Base-by-base conservation (phyloP, 2,329 filamentous ascomycete species). In the Colletotrichum cereale region DNA sequence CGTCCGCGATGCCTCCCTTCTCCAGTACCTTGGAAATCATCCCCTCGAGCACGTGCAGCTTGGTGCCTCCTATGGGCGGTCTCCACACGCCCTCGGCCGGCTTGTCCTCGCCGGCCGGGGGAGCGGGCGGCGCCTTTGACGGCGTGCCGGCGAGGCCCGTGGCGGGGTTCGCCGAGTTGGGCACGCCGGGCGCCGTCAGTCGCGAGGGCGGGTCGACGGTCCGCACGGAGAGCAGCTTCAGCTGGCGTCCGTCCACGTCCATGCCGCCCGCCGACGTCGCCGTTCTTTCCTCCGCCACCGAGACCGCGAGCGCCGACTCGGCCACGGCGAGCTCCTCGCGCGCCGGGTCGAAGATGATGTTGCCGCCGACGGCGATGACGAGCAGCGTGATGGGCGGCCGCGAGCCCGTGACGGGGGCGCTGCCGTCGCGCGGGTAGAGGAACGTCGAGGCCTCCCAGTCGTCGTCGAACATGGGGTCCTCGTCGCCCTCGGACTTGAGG, bases 401-500 rank as follows among this genome's bases (percentile, higher is more conserved):
- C 14, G 84, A 79, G 0, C 77, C 76, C 5, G 71, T 52, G 24
- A 79, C 75, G 29, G 76, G 73, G 5, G 75, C 77, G 63, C 69
- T 76, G 42, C 76, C 77, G 18, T 81, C 79, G 71, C 86, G 87
- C 1, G 91, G 88, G 83, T 97, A 99, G 38, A 99, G 85, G 68
- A 90, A 91, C 24, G 90, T 87, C 1, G 95, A 91, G 21, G 92
- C 93, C 74, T 93, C 94, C 96, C 96, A 99, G 84, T 99, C 96
- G 83, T 99, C 96, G 84, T 98, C 93, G 82, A 99, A 99, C 79
- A 98, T 91, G 16, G 96, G 96, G 77, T 99, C 96, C 84, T 99
- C 96, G 82, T 98, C 96, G 69, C 90, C 89, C 81, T 97, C 93
- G 1, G 95, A 98, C 80, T 94, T 94, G 62, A 98, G 86, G 34